Conservation (phyloP, 306 rosid genomes). For the Cotoneaster glaucophyllus region DNA sequence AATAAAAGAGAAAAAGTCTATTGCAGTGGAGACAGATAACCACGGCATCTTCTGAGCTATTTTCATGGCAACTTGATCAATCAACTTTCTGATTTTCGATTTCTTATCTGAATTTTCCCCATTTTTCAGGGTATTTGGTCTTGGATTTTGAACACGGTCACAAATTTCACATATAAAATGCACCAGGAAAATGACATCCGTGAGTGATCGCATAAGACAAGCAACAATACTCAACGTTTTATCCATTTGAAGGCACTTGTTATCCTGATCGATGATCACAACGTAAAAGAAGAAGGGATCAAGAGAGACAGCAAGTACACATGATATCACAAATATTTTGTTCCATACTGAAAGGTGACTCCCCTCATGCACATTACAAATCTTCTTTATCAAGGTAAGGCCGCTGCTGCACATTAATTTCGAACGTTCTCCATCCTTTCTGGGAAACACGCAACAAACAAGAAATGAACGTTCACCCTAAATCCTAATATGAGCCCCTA, state of each 20-base stretch:
- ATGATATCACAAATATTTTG: constrained; percentile 22
- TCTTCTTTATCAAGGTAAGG: neutral
- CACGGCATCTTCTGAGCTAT: neutral
- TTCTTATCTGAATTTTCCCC: too few species aligned
- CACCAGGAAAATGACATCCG: constrained; percentile 6
- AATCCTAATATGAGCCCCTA: too few species aligned
- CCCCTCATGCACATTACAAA: neutral
- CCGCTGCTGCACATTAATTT: too few species aligned
- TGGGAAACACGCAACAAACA: too few species aligned
- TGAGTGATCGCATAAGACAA: constrained; percentile 8
- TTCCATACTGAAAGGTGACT: constrained; percentile 3
- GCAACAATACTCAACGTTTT: constrained; percentile 11
- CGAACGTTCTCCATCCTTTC: too few species aligned
- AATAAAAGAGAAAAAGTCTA: constrained; percentile 17
- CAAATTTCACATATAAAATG: constrained; percentile 1
- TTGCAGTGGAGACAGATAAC: neutral
- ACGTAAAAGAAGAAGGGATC: constrained; percentile 36
- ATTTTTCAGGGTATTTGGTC: too few species aligned
- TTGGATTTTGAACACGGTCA: neutral
- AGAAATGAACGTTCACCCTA: too few species aligned
- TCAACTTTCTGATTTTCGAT: neutral
- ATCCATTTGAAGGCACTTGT: constrained; percentile 28
- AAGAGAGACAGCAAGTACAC: constrained; percentile 24
- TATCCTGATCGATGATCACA: constrained; percentile 4
- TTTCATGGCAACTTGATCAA: neutral